phyloP scores from a whole-genome alignment of 2,329 filamentous ascomycete genomes.

The Xylariales sp. region DNA sequence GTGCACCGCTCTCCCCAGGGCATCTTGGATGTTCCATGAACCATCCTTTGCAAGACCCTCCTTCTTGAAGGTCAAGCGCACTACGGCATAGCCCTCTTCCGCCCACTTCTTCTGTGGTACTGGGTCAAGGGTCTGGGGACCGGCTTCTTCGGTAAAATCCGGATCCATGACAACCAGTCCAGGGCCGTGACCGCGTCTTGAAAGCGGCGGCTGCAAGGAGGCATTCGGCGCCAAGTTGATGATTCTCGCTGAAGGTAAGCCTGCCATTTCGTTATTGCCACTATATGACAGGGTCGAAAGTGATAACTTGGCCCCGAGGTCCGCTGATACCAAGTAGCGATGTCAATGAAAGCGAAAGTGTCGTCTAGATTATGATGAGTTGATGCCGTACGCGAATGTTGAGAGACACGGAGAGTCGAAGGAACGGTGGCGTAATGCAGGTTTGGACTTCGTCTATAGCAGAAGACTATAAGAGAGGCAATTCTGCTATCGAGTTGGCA shows the following conservation, averaged over 20 bases:
- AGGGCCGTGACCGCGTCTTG: conserved; percentile 13
- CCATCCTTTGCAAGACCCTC: neutral
- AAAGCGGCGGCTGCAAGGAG: conserved; percentile 7
- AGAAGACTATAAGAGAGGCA: too few species aligned
- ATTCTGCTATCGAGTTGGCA: too few species aligned
- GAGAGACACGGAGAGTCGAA: too few species aligned
- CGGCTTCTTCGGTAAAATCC: neutral
- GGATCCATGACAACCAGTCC: conserved; percentile 18
- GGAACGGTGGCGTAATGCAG: too few species aligned
- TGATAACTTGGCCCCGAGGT: too few species aligned
- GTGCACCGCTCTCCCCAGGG: conserved; percentile 7
- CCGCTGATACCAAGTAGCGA: too few species aligned
- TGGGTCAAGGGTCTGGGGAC: neutral
- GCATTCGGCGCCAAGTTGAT: conserved; percentile 5
- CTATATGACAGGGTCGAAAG: neutral
- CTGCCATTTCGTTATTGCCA: neutral
- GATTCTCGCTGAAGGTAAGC: conserved; percentile 3
- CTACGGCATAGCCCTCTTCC: conserved; percentile 8
- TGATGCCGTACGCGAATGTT: too few species aligned
- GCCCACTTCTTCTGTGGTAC: conserved; percentile 8
- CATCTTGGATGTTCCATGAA: neutral
- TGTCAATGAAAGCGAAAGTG: too few species aligned
- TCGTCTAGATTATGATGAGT: too few species aligned
- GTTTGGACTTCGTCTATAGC: too few species aligned
- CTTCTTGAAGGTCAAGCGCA: conserved; percentile 1